phyloP scores from a whole-genome alignment of 2,329 filamentous ascomycete genomes.

The Sporothrix brunneoviolacea region DNA sequence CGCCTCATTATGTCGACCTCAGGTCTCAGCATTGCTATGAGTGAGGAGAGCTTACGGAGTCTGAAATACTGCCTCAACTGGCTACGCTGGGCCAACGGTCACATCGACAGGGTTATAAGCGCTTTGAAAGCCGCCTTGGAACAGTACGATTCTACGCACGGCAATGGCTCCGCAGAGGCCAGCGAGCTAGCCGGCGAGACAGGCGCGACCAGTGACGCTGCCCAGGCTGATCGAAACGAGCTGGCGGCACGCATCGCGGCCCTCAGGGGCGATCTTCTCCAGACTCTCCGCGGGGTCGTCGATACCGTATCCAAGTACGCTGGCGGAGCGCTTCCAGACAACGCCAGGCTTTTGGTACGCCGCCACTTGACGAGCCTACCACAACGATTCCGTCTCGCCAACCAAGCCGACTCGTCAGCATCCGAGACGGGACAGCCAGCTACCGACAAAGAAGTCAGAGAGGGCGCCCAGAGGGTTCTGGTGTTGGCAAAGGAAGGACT shows the following conservation, averaged over 20 bases:
- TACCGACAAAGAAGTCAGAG: constrained; percentile 32
- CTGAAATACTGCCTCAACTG: constrained; percentile 78
- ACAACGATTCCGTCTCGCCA: constrained; percentile 67
- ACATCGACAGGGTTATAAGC: constrained; percentile 68
- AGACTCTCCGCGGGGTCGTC: constrained; percentile 73
- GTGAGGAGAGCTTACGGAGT: constrained; percentile 75
- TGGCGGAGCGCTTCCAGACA: constrained; percentile 84
- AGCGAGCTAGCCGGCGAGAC: background rate
- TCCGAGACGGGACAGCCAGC: constrained; percentile 18
- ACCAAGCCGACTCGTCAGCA: constrained; percentile 27
- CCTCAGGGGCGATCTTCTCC: constrained; percentile 65
- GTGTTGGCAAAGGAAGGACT: constrained; percentile 84
- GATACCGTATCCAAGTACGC: constrained; percentile 83
- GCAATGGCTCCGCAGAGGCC: constrained; percentile 13
- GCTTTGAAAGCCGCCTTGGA: constrained; percentile 70
- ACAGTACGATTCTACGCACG: constrained; percentile 62
- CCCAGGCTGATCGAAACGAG: constrained; percentile 35
- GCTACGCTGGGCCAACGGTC: constrained; percentile 73
- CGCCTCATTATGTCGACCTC: constrained; percentile 85
- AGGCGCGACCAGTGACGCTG: constrained; percentile 6
- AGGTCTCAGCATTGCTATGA: constrained; percentile 85
- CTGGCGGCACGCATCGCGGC: constrained; percentile 58
- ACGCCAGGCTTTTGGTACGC: constrained; percentile 75
- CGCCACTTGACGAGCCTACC: constrained; percentile 79
- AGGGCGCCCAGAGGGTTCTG: constrained; percentile 69